A percentile compares a stretch with the other conserved stretches of the same genome.
phyloP scores from a whole-genome alignment of 1,139 yeast genomes.

The Magnusiomyces paraingens region DNA sequence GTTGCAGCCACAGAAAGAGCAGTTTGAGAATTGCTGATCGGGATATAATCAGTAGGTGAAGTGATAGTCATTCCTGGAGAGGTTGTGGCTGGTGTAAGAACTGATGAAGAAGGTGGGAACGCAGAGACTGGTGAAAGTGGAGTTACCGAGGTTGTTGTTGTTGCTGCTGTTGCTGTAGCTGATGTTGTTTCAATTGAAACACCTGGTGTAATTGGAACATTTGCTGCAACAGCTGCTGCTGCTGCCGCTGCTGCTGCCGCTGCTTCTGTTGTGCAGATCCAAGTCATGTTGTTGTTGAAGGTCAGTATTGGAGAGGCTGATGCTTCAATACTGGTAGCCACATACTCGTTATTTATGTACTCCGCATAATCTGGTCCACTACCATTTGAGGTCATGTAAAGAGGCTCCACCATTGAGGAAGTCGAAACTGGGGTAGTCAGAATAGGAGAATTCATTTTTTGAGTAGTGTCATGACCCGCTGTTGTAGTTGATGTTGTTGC shows the following conservation, averaged over 20 bases:
- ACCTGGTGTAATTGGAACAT: not conserved
- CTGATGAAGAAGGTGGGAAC: not conserved
- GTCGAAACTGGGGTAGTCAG: not conserved
- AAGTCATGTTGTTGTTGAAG: not conserved
- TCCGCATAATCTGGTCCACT: not conserved
- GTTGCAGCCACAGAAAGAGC: not conserved
- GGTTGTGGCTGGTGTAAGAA: not conserved
- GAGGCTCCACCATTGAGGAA: not conserved
- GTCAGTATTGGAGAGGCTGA: constrained; percentile 3
- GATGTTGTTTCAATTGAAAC: constrained; percentile 3
- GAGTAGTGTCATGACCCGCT: not conserved
- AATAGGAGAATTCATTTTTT: constrained; percentile 4
- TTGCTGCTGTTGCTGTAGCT: not conserved
- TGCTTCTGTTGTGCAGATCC: not conserved
- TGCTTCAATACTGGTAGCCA: not conserved
- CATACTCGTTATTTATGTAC: constrained; percentile 6
- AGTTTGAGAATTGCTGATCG: not conserved
- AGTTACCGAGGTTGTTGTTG: not conserved
- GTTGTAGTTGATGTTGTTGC: too few relatives aligned
- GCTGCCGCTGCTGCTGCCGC: not conserved
- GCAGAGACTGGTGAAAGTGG: not conserved
- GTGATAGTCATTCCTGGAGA: not conserved
- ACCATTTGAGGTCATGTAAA: not conserved
- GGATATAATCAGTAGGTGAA: not conserved
- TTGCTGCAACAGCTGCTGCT: not conserved